A percentile compares a stretch with the other conserved stretches of the same genome.
These are phyloP conservation scores for Jacaranda mimosifolia DNA, from an alignment of 257 asterid genomes.

Conservation along the genomic window DNA sequence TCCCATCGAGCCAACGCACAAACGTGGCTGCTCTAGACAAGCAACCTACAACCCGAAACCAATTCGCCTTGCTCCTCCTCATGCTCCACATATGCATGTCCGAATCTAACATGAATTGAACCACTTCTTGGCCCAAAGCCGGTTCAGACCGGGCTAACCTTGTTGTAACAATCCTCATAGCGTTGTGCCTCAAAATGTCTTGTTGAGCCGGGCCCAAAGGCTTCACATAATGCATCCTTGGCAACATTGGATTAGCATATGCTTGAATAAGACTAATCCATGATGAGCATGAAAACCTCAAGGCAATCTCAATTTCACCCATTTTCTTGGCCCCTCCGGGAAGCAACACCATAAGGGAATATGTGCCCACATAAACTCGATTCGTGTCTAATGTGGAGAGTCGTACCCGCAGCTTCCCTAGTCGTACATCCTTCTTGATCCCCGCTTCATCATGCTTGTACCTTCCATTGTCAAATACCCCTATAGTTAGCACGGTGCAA, in stretches of 20 bases:
- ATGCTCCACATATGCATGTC: conserved; percentile 92
- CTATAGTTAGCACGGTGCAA: conserved; percentile 83
- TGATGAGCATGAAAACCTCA: conserved; percentile 79
- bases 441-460: conserved; percentile 60
- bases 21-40: conserved; percentile 71
- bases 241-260: conserved; percentile 77
- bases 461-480: conserved; percentile 86
- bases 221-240: conserved; percentile 88
- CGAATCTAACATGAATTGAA: conserved; percentile 85
- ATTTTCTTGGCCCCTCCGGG: conserved; percentile 86
- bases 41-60: conserved; percentile 88
- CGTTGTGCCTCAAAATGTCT: conserved; percentile 77
- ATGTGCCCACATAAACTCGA: conserved; percentile 75
- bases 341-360: conserved; percentile 65
- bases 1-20: conserved; percentile 75
- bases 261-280: conserved; percentile 86
- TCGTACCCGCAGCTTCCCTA: conserved; percentile 85
- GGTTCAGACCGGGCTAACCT: conserved; percentile 88
- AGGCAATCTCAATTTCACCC: conserved; percentile 88
- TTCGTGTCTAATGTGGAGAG: conserved; percentile 85
- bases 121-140: conserved; percentile 85
- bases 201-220: conserved; percentile 91
- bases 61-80: conserved; percentile 93
- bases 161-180: conserved; percentile 76
- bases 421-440: conserved; percentile 66